A percentile compares a stretch with the other conserved stretches of the same genome.
These are phyloP conservation scores for Zymoseptoria brevis DNA, from an alignment of 2,329 filamentous ascomycete genomes.

Conservation along the genomic window DNA sequence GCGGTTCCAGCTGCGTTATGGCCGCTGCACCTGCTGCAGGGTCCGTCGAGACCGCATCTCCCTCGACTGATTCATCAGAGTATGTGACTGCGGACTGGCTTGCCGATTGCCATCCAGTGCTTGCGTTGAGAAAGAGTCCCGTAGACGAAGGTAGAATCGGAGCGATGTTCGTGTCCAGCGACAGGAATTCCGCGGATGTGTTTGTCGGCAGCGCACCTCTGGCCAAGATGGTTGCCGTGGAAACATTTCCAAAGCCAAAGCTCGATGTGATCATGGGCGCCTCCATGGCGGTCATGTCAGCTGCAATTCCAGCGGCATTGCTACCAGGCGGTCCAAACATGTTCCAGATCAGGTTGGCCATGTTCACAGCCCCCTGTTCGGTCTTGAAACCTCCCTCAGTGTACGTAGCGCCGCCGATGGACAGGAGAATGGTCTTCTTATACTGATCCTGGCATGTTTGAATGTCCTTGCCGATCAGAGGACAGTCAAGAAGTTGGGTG, in stretches of 20 bases:
- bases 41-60: background rate
- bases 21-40: background rate
- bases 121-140: background rate
- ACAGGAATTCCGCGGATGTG: background rate
- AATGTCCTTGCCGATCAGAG: constrained; percentile 52
- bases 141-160: background rate
- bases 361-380: constrained; percentile 43
- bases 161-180: background rate
- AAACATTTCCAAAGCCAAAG: background rate
- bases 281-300: constrained; percentile 4
- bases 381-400: constrained; percentile 58
- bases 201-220: background rate
- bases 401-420: constrained; percentile 63
- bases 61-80: background rate
- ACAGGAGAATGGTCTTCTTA: constrained; percentile 64
- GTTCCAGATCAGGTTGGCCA: constrained; percentile 59
- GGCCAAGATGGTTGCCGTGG: background rate
- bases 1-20: background rate
- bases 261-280: background rate
- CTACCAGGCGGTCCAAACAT: constrained; percentile 54
- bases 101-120: background rate
- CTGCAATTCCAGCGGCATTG: background rate
- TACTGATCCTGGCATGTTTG: constrained; percentile 51
- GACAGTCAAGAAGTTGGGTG: constrained; percentile 53
- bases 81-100: background rate